Base-by-base conservation (phyloP, 805 yeast genomes). In the Lachancea sp. region DNA sequence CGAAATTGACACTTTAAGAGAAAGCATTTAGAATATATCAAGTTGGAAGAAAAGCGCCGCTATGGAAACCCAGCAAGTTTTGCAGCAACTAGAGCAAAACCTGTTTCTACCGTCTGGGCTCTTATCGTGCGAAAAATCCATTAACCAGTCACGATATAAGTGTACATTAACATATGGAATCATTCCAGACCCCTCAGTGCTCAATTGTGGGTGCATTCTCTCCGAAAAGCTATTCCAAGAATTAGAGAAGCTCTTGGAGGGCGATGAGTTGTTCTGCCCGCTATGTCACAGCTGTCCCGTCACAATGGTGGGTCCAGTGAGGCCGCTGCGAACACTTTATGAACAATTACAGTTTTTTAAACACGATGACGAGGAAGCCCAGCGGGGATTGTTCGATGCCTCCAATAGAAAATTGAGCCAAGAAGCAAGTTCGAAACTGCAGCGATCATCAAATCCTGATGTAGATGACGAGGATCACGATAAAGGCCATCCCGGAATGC, bases 231-330 rank as follows among this genome's bases (percentile, higher is more conserved):
- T 59, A 4, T 53, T 42, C 20, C 34, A 47, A 16, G 51, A 49
- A 31, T 47, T 57, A 10, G 34, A 20, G 2, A 25, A 38, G 5
- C 38, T 40, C 3, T 44, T 48, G 19, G 6, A 35, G 26, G 41
- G 45, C 3, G 40, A 40, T 12, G 35, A 46, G 2, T n/a, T 38
- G 1, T 42, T 44, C 5, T 72, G 77, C 44, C 75, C 75, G 2
- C 43, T 60, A 0, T 72, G 77, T 48, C 52, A 50, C 3, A 38
- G 44, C 8, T 43, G 42, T 6, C 49, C 59, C 5, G 57, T 52
- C 1, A 13, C 45, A 1, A 16, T 63, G 11, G 42, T 70, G 13
- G 62, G 60, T 1, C 60, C 72, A 10, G 66, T 71, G 15, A 56
- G 54, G 15, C 68, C 65, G 12, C 48, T 71, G 32, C 48, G 70